Evolutionary conservation across 352 stramenopile genomes (phyloP), one percentile per base, ranked within the genome.

Genomic region (Ophiocytium majus): DNA sequence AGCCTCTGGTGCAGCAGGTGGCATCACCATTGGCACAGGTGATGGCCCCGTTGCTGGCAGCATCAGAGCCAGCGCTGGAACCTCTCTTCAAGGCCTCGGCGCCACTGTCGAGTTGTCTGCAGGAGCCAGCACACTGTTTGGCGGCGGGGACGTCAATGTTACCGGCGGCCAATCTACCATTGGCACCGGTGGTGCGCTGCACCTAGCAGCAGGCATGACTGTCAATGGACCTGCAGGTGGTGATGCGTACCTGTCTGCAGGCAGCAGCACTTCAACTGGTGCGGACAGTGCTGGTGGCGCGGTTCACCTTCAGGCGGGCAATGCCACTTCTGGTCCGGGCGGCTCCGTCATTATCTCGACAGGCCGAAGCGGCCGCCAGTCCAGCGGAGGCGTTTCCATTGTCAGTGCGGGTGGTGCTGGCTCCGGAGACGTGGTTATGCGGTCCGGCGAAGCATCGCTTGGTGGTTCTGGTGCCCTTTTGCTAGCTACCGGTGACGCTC

Each of bases 401-500:
- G 43, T 14, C 14, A 57, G 5, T 57, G 43, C 43, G 5, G 43
- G 14, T 57, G 43, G 43, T 14, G 5, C 43, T 5, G 5, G 5
- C 43, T 57, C 43, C 14, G 43, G 43, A 14, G 43, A 57, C 14
- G 43, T 57, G 43, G 43, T 57, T 14, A 57, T 57, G 43, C 43
- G 14, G 43, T 57, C 43, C 5, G 43, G 43, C 5, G 5, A 57
- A 14, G 43, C 43, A 14, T 14, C 14, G 5, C 43, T 57, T 57
- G 43, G 43, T 14, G 5, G 5, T 57, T 88, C 85, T 34, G 90
- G 90, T 32, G 74, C 79, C 0, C 92, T 96, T 64, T 84, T 79
- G 0, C 71, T 97, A 5, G 86, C 80, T 1, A 95, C 93, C n/a
- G 94, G 94, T n/a, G 79, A 81, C 31, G 92, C 93, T 19, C 80